Percentiles rank a stretch among this genome's conserved stretches.
These are phyloP conservation scores for Balamuthia mandrillaris DNA, from an alignment of 208 protist species.

Conservation along the genomic window DNA sequence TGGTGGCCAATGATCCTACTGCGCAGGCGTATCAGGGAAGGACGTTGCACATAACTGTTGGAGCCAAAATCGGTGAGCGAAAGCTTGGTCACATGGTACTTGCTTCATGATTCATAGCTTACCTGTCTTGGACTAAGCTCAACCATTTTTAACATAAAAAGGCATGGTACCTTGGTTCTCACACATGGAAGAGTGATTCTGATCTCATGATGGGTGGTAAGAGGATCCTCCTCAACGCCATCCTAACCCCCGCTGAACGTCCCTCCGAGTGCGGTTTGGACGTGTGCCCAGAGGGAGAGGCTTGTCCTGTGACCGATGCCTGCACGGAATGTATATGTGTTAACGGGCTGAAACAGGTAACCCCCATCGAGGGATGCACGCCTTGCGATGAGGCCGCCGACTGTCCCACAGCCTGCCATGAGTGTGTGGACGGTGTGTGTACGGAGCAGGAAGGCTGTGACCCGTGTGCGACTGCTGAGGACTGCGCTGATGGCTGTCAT, in stretches of 20 bases:
- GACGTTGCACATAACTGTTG: not conserved
- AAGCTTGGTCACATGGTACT: not conserved
- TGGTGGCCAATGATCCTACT: not conserved
- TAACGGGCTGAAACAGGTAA: not conserved
- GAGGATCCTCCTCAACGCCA: not conserved
- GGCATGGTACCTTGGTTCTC: not conserved
- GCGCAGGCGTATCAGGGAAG: not conserved
- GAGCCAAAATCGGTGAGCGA: not conserved
- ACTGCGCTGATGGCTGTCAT: not conserved
- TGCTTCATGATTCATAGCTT: not conserved
- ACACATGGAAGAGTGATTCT: not conserved
- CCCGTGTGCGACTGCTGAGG: not conserved
- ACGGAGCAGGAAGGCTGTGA: not conserved
- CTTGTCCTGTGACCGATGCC: not conserved
- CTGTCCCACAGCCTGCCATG: not conserved
- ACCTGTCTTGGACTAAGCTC: not conserved
- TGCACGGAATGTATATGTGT: not conserved
- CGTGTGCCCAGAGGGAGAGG: not conserved
- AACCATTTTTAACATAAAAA: not conserved
- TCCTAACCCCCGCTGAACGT: not conserved
- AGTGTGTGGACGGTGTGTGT: not conserved
- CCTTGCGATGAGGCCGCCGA: not conserved
- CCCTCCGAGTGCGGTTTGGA: not conserved
- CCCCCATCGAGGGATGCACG: not conserved
- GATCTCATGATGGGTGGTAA: not conserved